phyloP scores from a whole-genome alignment of 1,139 yeast genomes.

The Ogataea hybrid region DNA sequence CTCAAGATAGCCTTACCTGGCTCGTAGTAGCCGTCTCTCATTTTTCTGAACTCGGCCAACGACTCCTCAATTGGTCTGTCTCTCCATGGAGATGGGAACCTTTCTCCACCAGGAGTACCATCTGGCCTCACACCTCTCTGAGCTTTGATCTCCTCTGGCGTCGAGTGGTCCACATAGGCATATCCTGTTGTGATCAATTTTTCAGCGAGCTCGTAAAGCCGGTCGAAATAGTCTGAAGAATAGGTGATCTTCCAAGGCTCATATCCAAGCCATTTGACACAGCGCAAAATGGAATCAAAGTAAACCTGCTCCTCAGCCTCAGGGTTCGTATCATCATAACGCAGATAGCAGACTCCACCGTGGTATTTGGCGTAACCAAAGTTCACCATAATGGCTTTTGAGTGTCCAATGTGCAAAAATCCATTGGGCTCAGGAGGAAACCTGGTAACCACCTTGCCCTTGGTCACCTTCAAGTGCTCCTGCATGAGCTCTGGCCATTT shows the following conservation, averaged over 20 bases:
- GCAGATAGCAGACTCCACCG: conserved; percentile 82
- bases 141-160: conserved; percentile 85
- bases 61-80: conserved; percentile 67
- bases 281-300: conserved; percentile 77
- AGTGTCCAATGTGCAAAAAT: conserved; percentile 93
- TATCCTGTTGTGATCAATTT: conserved; percentile 62
- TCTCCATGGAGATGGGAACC: conserved; percentile 81
- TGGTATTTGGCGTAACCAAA: conserved; percentile 90
- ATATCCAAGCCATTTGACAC: conserved; percentile 93
- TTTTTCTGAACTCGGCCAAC: conserved; percentile 75
- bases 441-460: conserved; percentile 84
- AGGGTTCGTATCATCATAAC: conserved; percentile 98
- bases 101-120: conserved; percentile 91
- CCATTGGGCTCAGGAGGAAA: conserved; percentile 99
- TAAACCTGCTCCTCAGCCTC: conserved; percentile 96
- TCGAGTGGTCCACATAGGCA: conserved; percentile 93
- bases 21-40: conserved; percentile 85
- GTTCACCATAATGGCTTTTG: conserved; percentile 95
- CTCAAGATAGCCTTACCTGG: conserved; percentile 94
- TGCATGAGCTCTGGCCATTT: conserved; percentile 79
- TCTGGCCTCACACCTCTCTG: conserved; percentile 90
- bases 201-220: conserved; percentile 85
- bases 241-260: conserved; percentile 91
- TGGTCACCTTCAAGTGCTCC: conserved; percentile 73
- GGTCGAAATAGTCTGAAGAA: conserved; percentile 93